A percentile compares a stretch with the other conserved stretches of the same genome.
phyloP scores from a whole-genome alignment of 805 yeast species.

The Pachysolen tannophilus region DNA sequence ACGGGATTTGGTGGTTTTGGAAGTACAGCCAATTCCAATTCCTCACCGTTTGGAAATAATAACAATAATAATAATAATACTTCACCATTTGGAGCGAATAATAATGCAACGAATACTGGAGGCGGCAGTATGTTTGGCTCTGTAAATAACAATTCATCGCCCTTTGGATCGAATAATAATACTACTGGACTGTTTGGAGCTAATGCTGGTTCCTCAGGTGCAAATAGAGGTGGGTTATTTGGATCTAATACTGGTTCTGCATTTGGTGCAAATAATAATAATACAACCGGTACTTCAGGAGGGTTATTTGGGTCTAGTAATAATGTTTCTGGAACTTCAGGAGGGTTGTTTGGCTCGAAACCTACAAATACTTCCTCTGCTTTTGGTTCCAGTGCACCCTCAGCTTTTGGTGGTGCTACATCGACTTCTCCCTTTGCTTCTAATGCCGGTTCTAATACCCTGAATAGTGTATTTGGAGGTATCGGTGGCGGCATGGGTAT shows the following conservation, averaged over 20 bases:
- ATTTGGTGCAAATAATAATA: constrained; percentile 20
- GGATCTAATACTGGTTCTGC: constrained; percentile 21
- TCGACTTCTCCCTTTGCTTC: constrained; percentile 23
- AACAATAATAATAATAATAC: constrained; percentile 15
- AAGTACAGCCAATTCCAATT: constrained; percentile 13
- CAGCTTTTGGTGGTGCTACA: constrained; percentile 13
- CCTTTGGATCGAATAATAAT: constrained; percentile 31
- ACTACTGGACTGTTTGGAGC: constrained; percentile 32
- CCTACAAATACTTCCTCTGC: constrained; percentile 27
- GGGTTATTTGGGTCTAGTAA: constrained; percentile 25
- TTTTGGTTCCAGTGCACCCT: constrained; percentile 23
- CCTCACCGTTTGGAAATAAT: constrained; percentile 11
- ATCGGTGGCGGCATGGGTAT: constrained; percentile 17
- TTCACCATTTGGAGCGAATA: constrained; percentile 21
- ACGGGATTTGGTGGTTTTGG: constrained; percentile 15
- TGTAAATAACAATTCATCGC: constrained; percentile 17
- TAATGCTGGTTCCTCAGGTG: constrained; percentile 9
- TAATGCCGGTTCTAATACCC: too few relatives aligned
- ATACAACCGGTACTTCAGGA: constrained; percentile 15
- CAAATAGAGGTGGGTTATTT: constrained; percentile 15
- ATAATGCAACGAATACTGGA: constrained; percentile 13
- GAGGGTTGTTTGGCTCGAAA: constrained; percentile 19
- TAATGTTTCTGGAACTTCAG: constrained; percentile 8
- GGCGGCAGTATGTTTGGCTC: constrained; percentile 24
- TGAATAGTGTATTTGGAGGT: too few relatives aligned